A percentile compares a stretch with the other conserved stretches of the same genome.
Evolutionary conservation across 1,284 basidiomycete genomes (phyloP).

Genomic region (Jaminaea rosea): DNA sequence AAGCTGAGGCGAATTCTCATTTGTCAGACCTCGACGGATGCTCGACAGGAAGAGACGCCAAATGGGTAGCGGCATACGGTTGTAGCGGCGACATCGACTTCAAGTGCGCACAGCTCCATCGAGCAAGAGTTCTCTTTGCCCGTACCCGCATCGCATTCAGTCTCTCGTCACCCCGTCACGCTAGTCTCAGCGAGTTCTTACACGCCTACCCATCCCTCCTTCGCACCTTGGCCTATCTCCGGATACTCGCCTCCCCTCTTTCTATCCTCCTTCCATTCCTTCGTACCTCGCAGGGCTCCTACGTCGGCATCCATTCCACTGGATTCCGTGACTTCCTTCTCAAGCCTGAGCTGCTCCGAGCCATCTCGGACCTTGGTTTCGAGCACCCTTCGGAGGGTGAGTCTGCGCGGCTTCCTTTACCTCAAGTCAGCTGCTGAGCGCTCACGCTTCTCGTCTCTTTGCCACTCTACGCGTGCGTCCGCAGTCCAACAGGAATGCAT

Average conservation of each 20-base stretch:
- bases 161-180: neutral
- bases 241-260: neutral
- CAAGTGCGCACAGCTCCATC: too few species aligned
- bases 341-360: constrained; percentile 91
- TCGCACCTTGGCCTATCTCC: constrained; percentile 9
- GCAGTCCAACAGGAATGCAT: constrained; percentile 99
- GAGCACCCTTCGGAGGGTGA: constrained; percentile 98
- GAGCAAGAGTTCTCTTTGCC: too few species aligned
- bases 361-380: constrained; percentile 97
- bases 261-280: neutral
- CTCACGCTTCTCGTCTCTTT: too few species aligned
- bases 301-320: constrained; percentile 47
- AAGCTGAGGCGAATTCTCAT: too few species aligned
- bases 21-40: too few species aligned
- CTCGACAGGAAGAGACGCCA: too few species aligned
- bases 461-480: too few species aligned
- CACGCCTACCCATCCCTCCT: neutral
- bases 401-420: too few species aligned
- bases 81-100: too few species aligned
- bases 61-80: too few species aligned
- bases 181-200: neutral
- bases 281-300: constrained; percentile 32
- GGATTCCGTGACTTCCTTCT: constrained; percentile 70
- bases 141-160: too few species aligned
- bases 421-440: constrained; percentile 2